Evolutionary conservation across 1,284 basidiomycete genomes (phyloP), one percentile per base, ranked within the genome.

Genomic region (Termitomyces sp.): DNA sequence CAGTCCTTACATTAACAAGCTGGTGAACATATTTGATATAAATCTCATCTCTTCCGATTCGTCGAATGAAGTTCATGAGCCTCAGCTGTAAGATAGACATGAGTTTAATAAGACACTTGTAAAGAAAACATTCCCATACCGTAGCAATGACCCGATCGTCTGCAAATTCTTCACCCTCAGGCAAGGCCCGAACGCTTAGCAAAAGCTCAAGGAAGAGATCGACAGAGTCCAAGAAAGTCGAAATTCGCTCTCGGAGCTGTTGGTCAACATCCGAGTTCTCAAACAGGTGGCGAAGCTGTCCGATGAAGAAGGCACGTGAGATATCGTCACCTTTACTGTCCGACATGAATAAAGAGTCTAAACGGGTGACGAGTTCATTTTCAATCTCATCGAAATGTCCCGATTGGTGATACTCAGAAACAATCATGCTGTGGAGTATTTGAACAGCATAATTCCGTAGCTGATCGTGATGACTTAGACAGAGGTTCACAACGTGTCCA

Each of bases 21-120:
- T 96, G 91, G 65, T 97, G 92, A 19, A 96, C 91, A 68, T 96
- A 97, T 79, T 93, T 91, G 70, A 94, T 90, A 67, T 94, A 93
- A 56, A 94, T 90, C 64, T 94, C 92, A 64, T 92, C 88, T 26
- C 92, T 80, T 19, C 92, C 92, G 56, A 94, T 92, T 36, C 87
- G 80, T 31, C 88, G 80, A 63, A 94, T 92, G 68, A 94, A 95
- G 67, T 90, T 90, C 91, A 97, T 94, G 57, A 98, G 75, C 39
- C 92, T 84, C 54, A 97, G 79, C 87, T 90, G 55, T 46, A 55
- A 34, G 48, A 49, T 46, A 53, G 58, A 36, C 53, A 52, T 55
- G 17, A 40, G 42, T 30, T 47, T 33, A 56, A 48, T 33, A 52
- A 58, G 57, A 47, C 42, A 40, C 9, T 39, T 7, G 26, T 46